Evolutionary conservation across 2,329 filamentous ascomycete genomes (phyloP).

Genomic region (Hypoxylon sp.): DNA sequence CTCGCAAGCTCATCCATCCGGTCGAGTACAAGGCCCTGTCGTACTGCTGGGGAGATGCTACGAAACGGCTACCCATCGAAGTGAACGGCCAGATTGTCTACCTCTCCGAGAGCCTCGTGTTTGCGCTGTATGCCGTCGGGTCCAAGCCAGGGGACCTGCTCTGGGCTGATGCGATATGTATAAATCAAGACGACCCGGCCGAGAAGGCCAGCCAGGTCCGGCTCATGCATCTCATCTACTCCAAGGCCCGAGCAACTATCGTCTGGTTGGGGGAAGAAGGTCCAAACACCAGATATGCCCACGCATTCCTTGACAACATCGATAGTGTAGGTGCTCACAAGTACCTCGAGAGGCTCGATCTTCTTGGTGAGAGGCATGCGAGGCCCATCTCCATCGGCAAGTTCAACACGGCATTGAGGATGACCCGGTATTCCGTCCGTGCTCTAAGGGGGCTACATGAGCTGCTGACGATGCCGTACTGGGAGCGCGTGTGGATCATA

Average conservation of each 20-base stretch:
- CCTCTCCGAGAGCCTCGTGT: conserved; percentile 2
- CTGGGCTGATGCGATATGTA: conserved; percentile 15
- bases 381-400: background rate
- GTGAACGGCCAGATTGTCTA: background rate
- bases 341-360: background rate
- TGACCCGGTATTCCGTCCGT: background rate
- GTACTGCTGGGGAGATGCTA: background rate
- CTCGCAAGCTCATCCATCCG: conserved; percentile 2
- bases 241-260: background rate
- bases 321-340: background rate
- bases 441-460: conserved; percentile 12
- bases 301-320: background rate
- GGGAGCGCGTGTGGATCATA: conserved; percentile 23
- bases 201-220: conserved; percentile 17
- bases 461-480: conserved; percentile 11
- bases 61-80: background rate
- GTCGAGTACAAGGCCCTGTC: conserved; percentile 3
- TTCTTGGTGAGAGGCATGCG: background rate
- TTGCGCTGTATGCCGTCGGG: background rate
- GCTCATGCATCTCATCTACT: conserved; percentile 12
- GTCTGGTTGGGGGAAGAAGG: conserved; percentile 11
- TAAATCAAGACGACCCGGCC: conserved; percentile 8
- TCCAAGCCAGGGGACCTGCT: background rate
- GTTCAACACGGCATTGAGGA: background rate
- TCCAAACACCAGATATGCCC: background rate